Conservation (phyloP, 1,284 basidiomycete genomes). For the Cutaneotrichosporon sp. region DNA sequence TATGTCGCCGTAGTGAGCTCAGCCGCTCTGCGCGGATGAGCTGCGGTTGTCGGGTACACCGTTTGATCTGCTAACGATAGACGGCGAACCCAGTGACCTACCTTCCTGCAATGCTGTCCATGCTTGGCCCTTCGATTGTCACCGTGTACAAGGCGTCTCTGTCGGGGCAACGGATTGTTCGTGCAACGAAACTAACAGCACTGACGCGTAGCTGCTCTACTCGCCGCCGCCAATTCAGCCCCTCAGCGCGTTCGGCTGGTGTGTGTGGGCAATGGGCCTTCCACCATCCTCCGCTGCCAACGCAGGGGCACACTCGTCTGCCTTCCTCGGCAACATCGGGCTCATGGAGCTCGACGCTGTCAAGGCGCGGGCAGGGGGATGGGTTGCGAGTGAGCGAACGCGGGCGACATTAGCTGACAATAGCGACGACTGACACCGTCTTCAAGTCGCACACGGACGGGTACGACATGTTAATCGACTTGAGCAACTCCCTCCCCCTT, state of each 20-base stretch:
- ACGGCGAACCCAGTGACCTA: conserved; percentile 38
- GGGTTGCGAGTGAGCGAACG: conserved; percentile 45
- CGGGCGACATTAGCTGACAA: neutral
- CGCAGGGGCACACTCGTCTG: conserved; percentile 20
- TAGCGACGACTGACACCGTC: conserved; percentile 48
- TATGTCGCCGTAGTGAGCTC: neutral
- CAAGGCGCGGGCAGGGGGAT: conserved; percentile 37
- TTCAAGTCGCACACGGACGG: conserved; percentile 39
- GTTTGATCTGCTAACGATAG: conserved; percentile 20
- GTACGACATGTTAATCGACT: conserved; percentile 49
- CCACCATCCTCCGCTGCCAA: conserved; percentile 29
- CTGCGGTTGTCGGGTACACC: neutral
- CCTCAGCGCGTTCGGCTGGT: conserved; percentile 44
- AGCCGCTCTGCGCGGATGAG: neutral
- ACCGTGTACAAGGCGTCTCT: conserved; percentile 44
- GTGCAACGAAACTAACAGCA: conserved; percentile 10
- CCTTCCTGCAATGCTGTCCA: conserved; percentile 36
- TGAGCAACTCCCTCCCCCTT: conserved; percentile 31
- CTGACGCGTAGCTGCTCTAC: conserved; percentile 41
- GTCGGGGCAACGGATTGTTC: conserved; percentile 42
- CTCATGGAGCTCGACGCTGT: conserved; percentile 44
- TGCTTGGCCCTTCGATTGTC: conserved; percentile 43
- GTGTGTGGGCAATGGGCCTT: conserved; percentile 42
- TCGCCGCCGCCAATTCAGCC: conserved; percentile 44
- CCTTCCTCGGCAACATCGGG: conserved; percentile 45